Conservation (phyloP, 176 grass and related monocot genomes). For the Chloris gayana region DNA sequence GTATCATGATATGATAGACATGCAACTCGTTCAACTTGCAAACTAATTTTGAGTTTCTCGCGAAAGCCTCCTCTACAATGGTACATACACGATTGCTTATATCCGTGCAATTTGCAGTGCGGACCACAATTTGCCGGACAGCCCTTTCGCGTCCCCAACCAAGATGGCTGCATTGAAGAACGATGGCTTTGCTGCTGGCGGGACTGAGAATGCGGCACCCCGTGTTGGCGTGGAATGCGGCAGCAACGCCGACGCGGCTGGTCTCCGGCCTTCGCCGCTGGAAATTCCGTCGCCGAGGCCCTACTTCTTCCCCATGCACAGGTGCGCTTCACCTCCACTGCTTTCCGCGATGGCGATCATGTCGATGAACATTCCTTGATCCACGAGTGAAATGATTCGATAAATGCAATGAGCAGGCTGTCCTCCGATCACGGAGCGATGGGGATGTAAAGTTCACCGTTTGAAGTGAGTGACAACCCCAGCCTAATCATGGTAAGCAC, state of each 20-base stretch:
- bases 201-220: constrained; percentile 13
- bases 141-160: constrained; percentile 73
- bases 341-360: not conserved
- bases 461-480: constrained; percentile 44
- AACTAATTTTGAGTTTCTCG: not conserved
- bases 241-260: constrained; percentile 6
- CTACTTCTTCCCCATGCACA: constrained; percentile 69
- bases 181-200: constrained; percentile 20
- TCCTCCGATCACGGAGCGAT: constrained; percentile 78
- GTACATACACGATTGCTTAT: not conserved
- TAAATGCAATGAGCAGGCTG: constrained; percentile 59
- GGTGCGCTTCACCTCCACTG: constrained; percentile 33
- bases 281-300: constrained; percentile 59
- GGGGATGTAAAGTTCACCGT: constrained; percentile 68
- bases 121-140: constrained; percentile 83
- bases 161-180: constrained; percentile 30
- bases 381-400: constrained; percentile 37
- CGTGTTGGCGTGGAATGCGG: not conserved
- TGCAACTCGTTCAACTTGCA: not conserved
- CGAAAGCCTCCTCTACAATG: too few species aligned
- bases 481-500: constrained; percentile 83
- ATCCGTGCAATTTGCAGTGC: constrained; percentile 40
- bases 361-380: constrained; percentile 3
- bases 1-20: constrained; percentile 28
- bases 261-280: constrained; percentile 39